These are phyloP conservation scores for Claviceps spartinae DNA, from an alignment of 2,329 filamentous ascomycete genomes.

Conservation along the genomic window DNA sequence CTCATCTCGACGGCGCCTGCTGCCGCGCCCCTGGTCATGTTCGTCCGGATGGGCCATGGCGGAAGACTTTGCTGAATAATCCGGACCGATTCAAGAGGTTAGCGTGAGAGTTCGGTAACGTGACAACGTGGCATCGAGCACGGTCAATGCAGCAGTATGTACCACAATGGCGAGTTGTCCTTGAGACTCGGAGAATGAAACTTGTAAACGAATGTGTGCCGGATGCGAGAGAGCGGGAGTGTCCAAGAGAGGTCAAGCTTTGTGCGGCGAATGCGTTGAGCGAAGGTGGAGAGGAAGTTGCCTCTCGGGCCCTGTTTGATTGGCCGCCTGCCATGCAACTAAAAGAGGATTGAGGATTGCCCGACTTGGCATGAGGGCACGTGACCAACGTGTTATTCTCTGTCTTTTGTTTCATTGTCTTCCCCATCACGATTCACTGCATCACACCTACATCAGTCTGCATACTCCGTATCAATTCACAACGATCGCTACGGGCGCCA, in stretches of 20 bases:
- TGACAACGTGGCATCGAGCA: background rate
- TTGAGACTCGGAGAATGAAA: background rate
- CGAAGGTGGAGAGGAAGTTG: too few relatives aligned
- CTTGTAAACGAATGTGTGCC: background rate
- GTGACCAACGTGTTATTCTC: too few relatives aligned
- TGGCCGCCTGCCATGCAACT: too few relatives aligned
- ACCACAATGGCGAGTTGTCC: background rate
- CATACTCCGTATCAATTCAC: too few relatives aligned
- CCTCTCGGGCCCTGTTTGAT: too few relatives aligned
- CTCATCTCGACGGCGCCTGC: conserved; percentile 4
- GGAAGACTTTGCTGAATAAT: background rate
- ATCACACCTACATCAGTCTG: too few relatives aligned
- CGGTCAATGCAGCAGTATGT: conserved; percentile 5
- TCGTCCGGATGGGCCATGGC: conserved; percentile 17
- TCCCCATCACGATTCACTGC: too few relatives aligned
- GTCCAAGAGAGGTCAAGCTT: background rate
- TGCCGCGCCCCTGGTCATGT: conserved; percentile 6
- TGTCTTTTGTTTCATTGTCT: too few relatives aligned
- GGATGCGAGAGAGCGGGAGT: background rate
- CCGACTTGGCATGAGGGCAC: too few relatives aligned
- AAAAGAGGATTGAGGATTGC: too few relatives aligned
- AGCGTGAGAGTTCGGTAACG: background rate
- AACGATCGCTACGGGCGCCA: too few relatives aligned
- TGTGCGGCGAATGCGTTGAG: too few relatives aligned
- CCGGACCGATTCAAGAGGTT: background rate